Conservation (phyloP, 2,329 filamentous ascomycete genomes). For the Phyllosticta capitalensis region DNA sequence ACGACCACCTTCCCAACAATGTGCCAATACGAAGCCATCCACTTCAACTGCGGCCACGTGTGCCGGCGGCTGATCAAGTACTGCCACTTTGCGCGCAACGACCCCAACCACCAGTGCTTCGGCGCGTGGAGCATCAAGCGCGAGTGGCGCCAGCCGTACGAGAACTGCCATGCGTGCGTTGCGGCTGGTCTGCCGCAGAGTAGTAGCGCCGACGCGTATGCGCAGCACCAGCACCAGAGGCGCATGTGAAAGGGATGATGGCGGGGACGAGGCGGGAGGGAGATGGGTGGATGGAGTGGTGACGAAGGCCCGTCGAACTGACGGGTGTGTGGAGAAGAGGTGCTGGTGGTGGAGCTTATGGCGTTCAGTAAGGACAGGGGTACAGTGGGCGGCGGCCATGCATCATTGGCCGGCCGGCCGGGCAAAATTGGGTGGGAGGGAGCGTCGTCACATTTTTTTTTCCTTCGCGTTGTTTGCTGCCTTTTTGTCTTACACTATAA, state of each 20-base stretch:
- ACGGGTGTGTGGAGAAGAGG: no score
- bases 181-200: conserved; percentile 15
- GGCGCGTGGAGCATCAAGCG: conserved; percentile 55
- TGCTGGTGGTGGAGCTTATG: neutral
- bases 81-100: conserved; percentile 67
- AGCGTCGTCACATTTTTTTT: neutral
- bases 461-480: neutral
- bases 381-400: neutral
- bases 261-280: neutral
- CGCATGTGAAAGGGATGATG: neutral
- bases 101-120: conserved; percentile 59
- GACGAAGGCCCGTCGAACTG: no score
- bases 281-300: neutral
- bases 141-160: conserved; percentile 48
- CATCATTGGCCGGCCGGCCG: neutral
- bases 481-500: neutral
- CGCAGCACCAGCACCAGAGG: neutral
- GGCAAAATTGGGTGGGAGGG: neutral
- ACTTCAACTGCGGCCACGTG: conserved; percentile 56
- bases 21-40: conserved; percentile 63
- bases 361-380: neutral
- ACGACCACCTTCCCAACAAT: conserved; percentile 30
- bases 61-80: conserved; percentile 53
- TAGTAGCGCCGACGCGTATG: neutral
- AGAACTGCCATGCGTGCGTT: conserved; percentile 44